Conservation (phyloP, 768 basidiomycete genomes). For the Dendrothele bispora region DNA sequence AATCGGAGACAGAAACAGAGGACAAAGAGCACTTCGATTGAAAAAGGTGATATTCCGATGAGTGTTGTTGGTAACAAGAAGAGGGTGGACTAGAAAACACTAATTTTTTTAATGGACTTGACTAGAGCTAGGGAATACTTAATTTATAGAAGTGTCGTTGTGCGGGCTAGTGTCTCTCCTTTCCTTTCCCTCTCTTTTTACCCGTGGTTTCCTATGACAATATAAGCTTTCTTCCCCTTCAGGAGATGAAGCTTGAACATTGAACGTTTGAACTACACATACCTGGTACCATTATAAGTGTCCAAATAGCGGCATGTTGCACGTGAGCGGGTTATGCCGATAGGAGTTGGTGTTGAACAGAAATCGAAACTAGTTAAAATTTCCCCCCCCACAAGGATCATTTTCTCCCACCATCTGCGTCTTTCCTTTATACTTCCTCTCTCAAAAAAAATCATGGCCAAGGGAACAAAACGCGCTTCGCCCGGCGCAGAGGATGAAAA, state of each 20-base stretch:
- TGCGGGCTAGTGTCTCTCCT: too few species aligned
- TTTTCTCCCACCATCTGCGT: conserved; percentile 15
- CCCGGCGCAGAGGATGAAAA: conserved; percentile 81
- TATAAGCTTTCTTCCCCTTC: not conserved
- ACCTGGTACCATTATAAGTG: too few species aligned
- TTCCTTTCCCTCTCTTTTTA: too few species aligned
- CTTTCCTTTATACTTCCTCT: conserved; percentile 7
- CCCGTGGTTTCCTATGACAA: not conserved
- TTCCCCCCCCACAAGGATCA: conserved; percentile 13
- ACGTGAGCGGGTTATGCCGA: not conserved
- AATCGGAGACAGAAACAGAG: conserved; percentile 28
- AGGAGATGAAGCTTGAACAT: too few species aligned
- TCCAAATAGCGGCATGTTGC: too few species aligned
- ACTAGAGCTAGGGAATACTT: too few species aligned
- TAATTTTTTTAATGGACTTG: not conserved
- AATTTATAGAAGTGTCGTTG: too few species aligned
- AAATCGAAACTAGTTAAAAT: conserved; percentile 2
- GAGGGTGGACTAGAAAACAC: not conserved
- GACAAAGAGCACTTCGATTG: conserved; percentile 18
- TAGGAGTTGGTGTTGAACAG: not conserved
- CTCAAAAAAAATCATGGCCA: conserved; percentile 40
- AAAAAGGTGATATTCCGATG: not conserved
- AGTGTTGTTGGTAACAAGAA: not conserved
- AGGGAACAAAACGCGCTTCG: conserved; percentile 71
- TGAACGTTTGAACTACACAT: too few species aligned